Base-by-base conservation (phyloP, 2,329 filamentous ascomycete genomes). In the Bipolaris gigantea region DNA sequence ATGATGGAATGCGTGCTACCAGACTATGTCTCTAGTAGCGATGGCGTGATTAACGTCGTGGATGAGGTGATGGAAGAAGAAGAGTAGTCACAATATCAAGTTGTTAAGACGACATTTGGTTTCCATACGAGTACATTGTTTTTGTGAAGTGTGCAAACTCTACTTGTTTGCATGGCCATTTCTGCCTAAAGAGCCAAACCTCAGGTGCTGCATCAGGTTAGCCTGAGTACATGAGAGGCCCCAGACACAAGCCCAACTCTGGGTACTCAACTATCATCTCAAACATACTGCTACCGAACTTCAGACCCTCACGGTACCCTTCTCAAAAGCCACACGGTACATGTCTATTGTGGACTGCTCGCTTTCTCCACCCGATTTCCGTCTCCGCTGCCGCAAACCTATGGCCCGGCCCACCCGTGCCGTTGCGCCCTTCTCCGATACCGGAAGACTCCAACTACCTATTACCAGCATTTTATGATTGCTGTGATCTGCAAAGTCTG, bases 31-130 rank as follows among this genome's bases (percentile, higher is more conserved):
- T n/a, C 23, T n/a, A 35, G 34, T n/a, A 16, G 44, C n/a, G 23
- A 57, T 49, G 50, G 46, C 42, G 55, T 57, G 19, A 50, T 44
- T 30, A 43, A 23, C 21, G 38, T 21, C 30, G 39, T 33, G 33
- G 19, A 57, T 35, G 39, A 43, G 36, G 46, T 39, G 33, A 42
- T 40, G 19, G 38, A 19, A 44, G 43, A 19, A 44, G 34, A 44
- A 46, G 40, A 50, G 42, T 42, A 47, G 47, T 48, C 46, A 47
- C 45, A 54, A 35, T 25, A 47, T 43, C 25, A 57, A 54, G 11
- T 18, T 40, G 40, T 48, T 32, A 23, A 42, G 27, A 38, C 32
- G 27, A 18, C 11, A 8, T 30, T 45, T 32, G 27, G 30, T 34
- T 9, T 32, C 33, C 32, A 44, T 42, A 16, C 36, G 32, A 54